Evolutionary conservation across 768 basidiomycete genomes (phyloP).

Genomic region (Tylopilus vinaceipallidus): DNA sequence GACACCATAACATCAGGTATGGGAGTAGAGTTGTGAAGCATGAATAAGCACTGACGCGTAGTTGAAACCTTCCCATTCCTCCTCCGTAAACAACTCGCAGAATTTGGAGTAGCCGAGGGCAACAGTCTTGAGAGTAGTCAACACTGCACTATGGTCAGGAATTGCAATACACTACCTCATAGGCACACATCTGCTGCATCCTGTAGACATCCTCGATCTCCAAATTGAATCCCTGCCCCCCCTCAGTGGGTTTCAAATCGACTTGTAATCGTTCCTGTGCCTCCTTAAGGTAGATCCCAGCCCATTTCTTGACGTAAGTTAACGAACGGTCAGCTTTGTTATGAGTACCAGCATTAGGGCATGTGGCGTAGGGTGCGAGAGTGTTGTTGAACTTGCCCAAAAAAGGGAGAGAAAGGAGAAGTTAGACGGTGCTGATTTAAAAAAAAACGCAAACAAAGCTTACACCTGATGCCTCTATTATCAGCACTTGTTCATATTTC

Average conservation of each 20-base stretch:
- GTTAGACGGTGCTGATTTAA: neutral
- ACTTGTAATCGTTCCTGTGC: constrained; percentile 60
- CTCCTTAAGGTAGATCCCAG: constrained; percentile 63
- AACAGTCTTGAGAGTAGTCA: constrained; percentile 62
- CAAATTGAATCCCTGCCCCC: constrained; percentile 51
- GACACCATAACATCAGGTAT: neutral
- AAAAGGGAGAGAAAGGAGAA: neutral
- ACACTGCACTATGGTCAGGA: neutral
- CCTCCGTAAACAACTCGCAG: constrained; percentile 84
- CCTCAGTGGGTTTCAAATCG: constrained; percentile 36
- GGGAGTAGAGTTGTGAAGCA: neutral
- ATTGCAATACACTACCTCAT: constrained; percentile 51
- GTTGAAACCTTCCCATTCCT: constrained; percentile 93
- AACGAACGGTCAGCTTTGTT: constrained; percentile 55
- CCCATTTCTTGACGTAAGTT: constrained; percentile 65
- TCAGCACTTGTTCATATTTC: constrained; percentile 76
- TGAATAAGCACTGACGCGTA: constrained; percentile 57
- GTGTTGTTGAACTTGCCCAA: constrained; percentile 91
- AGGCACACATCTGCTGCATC: constrained; percentile 82
- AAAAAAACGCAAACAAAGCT: constrained; percentile 27
- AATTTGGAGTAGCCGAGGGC: constrained; percentile 90
- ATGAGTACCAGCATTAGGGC: constrained; percentile 54
- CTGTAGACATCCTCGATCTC: constrained; percentile 67
- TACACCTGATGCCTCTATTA: constrained; percentile 62
- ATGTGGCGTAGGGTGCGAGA: constrained; percentile 81